Evolutionary conservation across 257 asterid genomes (phyloP).

Genomic region (Solanum microdontum): DNA sequence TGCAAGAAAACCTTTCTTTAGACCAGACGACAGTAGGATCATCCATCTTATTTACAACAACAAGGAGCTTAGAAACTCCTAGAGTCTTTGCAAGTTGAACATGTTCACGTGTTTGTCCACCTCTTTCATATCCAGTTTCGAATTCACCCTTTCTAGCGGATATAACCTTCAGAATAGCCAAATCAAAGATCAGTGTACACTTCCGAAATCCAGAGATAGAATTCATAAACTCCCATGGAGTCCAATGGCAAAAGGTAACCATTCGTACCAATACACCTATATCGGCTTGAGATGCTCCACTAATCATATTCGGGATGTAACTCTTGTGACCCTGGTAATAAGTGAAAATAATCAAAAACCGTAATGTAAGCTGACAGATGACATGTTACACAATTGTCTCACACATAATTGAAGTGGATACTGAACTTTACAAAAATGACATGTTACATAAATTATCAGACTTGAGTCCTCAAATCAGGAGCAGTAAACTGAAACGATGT

Average conservation of each 20-base stretch:
- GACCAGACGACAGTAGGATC: constrained; percentile 98
- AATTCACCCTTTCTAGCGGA: constrained; percentile 95
- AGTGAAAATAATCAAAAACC: neutral
- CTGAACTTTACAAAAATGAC: neutral
- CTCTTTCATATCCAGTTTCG: constrained; percentile 97
- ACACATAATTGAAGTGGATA: neutral
- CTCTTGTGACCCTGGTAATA: constrained; percentile 84
- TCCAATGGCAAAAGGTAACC: neutral
- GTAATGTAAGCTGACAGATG: neutral
- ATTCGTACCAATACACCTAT: constrained; percentile 75
- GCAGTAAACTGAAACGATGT: neutral
- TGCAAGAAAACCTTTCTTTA: constrained; percentile 68
- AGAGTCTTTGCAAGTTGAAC: constrained; percentile 96
- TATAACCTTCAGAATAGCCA: constrained; percentile 43
- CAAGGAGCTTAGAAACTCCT: constrained; percentile 83
- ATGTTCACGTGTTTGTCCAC: constrained; percentile 98
- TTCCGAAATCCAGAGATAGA: neutral
- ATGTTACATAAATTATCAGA: neutral
- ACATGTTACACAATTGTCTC: neutral
- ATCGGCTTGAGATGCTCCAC: constrained; percentile 99
- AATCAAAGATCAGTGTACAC: neutral
- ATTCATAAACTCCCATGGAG: neutral
- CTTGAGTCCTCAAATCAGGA: neutral
- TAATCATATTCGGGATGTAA: constrained; percentile 93
- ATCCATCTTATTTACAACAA: constrained; percentile 95